Conservation (phyloP, 345 rosid genomes). For the Murraya paniculata region DNA sequence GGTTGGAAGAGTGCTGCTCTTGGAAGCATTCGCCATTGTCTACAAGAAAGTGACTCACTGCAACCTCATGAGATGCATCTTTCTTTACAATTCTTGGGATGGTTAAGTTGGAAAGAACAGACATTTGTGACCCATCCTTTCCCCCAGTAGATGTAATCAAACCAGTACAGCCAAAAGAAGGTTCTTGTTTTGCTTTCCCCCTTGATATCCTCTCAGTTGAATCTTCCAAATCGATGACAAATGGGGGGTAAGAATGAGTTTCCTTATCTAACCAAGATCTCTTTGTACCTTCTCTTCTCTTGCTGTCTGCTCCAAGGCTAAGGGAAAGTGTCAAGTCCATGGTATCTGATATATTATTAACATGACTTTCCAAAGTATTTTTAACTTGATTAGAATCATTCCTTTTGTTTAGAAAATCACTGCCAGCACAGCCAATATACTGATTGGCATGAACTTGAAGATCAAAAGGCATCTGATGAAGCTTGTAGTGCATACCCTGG, state of each 20-base stretch:
- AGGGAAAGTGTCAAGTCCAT: constrained; percentile 44
- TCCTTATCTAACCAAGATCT: constrained; percentile 16
- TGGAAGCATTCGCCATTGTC: constrained; percentile 18
- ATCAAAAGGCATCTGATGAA: constrained; percentile 23
- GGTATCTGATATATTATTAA: constrained; percentile 8
- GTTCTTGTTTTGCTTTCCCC: constrained; percentile 5
- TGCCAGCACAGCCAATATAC: constrained; percentile 17
- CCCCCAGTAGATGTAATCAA: constrained; percentile 4
- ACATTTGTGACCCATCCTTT: constrained; percentile 18
- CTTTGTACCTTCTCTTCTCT: constrained; percentile 10
- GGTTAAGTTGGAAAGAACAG: constrained; percentile 17
- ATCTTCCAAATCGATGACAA: constrained; percentile 36
- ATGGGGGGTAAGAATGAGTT: constrained; percentile 12
- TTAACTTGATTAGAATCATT: constrained; percentile 10
- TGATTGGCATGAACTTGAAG: constrained; percentile 36
- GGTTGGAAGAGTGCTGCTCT: constrained; percentile 15
- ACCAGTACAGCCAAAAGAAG: constrained; percentile 17
- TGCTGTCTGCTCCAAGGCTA: constrained; percentile 21
- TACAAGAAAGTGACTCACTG: constrained; percentile 16
- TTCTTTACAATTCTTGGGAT: constrained; percentile 19
- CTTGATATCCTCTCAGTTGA: constrained; percentile 15
- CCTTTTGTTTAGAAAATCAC: constrained; percentile 17
- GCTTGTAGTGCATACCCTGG: constrained; percentile 10
- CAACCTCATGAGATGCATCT: constrained; percentile 14
- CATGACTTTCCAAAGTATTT: not conserved